phyloP scores from a whole-genome alignment of 2,329 filamentous ascomycete genomes.

The Apiospora hydei region DNA sequence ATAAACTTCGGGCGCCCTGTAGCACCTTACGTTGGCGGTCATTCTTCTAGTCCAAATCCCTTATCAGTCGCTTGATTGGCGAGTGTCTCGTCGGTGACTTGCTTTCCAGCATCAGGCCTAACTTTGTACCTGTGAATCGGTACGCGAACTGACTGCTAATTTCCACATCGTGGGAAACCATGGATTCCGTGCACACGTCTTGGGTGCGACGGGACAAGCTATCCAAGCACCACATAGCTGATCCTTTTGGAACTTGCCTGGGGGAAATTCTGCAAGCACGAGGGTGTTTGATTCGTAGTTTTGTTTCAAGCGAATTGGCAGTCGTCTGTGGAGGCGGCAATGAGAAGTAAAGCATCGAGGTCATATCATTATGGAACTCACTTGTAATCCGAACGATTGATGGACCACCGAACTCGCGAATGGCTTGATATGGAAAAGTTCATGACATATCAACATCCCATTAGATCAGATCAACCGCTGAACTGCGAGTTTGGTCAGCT shows the following conservation, averaged over 20 bases:
- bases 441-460: too few species aligned
- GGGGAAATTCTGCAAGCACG: neutral
- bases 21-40: too few species aligned
- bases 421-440: too few species aligned
- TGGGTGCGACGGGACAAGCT: neutral
- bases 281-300: neutral
- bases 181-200: neutral
- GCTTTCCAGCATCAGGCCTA: too few species aligned
- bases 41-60: too few species aligned
- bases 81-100: too few species aligned
- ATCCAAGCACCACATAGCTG: neutral
- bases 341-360: neutral
- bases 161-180: neutral
- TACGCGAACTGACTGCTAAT: neutral
- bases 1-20: too few species aligned
- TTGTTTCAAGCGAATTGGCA: neutral
- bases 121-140: neutral
- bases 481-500: too few species aligned
- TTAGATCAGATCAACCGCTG: too few species aligned
- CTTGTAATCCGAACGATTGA: neutral
- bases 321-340: neutral
- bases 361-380: rapidly evolving
- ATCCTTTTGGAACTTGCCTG: neutral
- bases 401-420: too few species aligned
- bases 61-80: too few species aligned